A percentile compares a stretch with the other conserved stretches of the same genome.
phyloP scores from a whole-genome alignment of 805 yeast species.

The Citeromyces nyonsensis region DNA sequence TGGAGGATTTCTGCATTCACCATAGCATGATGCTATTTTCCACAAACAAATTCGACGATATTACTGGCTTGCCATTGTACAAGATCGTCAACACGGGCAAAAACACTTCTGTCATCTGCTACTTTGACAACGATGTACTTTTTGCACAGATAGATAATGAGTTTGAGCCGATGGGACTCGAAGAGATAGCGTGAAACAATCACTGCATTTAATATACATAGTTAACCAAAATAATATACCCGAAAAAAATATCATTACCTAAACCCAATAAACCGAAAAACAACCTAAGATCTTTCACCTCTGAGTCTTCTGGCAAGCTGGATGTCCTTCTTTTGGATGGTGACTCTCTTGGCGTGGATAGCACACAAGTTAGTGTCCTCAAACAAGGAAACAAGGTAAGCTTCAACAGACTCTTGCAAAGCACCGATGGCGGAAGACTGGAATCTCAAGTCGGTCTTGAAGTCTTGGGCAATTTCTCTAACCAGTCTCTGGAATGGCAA shows the following conservation, averaged over 20 bases:
- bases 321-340: slow-evolving; percentile 96
- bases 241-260: slow-evolving; percentile 4
- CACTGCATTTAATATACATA: slow-evolving; percentile 3
- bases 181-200: slow-evolving; percentile 5
- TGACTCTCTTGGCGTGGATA: slow-evolving; percentile 97
- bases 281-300: slow-evolving; percentile 75
- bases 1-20: slow-evolving; percentile 36
- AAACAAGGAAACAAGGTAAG: slow-evolving; percentile 87
- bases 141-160: no score
- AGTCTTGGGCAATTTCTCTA: slow-evolving; percentile 90
- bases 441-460: slow-evolving; percentile 88
- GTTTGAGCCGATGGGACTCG: no score
- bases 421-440: slow-evolving; percentile 97
- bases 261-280: slow-evolving; percentile 3
- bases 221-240: slow-evolving; percentile 7
- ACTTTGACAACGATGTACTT: no score
- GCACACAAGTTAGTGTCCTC: slow-evolving; percentile 99
- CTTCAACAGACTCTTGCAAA: slow-evolving; percentile 96
- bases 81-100: no score
- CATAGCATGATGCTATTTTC: no score
- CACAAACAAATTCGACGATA: neutral
- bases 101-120: no score
- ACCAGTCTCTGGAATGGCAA: slow-evolving; percentile 96
- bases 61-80: neutral
- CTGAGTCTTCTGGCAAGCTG: slow-evolving; percentile 96